phyloP scores from a whole-genome alignment of 805 yeast genomes.

The Maudiozyma serrabonitensis region DNA sequence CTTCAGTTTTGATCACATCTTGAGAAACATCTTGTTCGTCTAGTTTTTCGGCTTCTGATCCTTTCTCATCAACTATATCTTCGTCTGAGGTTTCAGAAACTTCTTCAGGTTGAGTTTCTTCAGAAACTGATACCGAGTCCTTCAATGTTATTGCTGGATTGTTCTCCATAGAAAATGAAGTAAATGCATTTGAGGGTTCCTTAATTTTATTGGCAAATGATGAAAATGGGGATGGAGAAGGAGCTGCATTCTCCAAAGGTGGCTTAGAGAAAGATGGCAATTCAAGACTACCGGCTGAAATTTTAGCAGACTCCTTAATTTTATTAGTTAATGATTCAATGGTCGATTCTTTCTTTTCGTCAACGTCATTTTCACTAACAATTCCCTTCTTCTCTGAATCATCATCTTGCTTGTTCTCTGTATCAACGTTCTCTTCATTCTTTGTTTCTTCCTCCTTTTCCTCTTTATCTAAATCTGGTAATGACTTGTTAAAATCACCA shows the following conservation, averaged over 20 bases:
- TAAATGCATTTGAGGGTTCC: constrained; percentile 6
- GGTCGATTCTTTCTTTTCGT: constrained; percentile 4
- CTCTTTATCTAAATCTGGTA: constrained; percentile 1
- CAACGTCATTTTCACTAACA: neutral
- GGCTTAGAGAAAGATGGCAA: neutral
- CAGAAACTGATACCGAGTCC: neutral
- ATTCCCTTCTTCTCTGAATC: neutral
- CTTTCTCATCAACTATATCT: neutral
- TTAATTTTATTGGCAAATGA: constrained; percentile 16
- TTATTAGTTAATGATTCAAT: constrained; percentile 19
- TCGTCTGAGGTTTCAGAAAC: neutral
- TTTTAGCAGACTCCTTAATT: constrained; percentile 22
- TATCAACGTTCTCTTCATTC: neutral
- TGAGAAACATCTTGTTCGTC: neutral
- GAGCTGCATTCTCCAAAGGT: neutral
- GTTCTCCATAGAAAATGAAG: neutral
- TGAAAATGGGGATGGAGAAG: constrained; percentile 19
- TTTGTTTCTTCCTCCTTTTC: neutral
- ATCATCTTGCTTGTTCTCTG: neutral
- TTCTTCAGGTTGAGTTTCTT: neutral
- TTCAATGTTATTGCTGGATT: neutral
- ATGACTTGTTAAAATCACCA: constrained; percentile 2
- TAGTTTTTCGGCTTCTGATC: neutral
- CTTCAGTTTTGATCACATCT: neutral
- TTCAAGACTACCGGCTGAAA: constrained; percentile 6